Base-by-base conservation (phyloP, 495 filamentous ascomycete genomes). In the Hypoxylon subgilvum region DNA sequence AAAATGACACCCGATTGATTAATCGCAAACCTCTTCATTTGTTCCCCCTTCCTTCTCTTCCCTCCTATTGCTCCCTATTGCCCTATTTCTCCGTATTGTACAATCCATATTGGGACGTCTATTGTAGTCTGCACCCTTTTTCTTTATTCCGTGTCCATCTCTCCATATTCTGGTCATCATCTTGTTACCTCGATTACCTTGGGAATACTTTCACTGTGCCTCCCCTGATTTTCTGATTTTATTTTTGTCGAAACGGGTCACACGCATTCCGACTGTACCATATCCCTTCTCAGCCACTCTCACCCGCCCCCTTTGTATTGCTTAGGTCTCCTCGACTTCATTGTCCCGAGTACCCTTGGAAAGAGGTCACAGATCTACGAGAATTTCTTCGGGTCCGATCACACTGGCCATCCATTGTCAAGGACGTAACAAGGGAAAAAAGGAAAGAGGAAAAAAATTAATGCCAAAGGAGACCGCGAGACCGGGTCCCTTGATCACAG, bases 1-100 rank as follows among this genome's bases (percentile, higher is more conserved):
- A 63, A 63, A 58, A 58, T 58, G 61, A 63, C 61, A 63, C 53
- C 54, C 53, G 61, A 63, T 63, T 58, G 54, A 63, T 63, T 58
- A 58, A 63, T 63, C 61, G 61, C 61, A 63, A 49, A 58, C 61
- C 48, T 63, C 61, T 50, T 63, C 61, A 58, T 44, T 49, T 50
- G 48, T 58, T 63, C 55, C 53, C 48, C 36, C n/a, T n/a, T 63
- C 48, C 44, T 46, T 63, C 54, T 47, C 36, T 25, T 39, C 32
- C 39, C 38, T 54, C 44, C 57, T 58, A n/a, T 17, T 35, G 9
- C 4, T 12, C 4, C 31, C 4, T 12, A 3, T 13, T n/a, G 13
- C 5, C 27, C 27, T 10, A 30, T 30, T 10, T n/a, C 27, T 30
- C 27, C 27, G 5, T 30, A 52, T 52, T 63, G 47, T 52, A 36